Evolutionary conservation across 768 basidiomycete genomes (phyloP), one percentile per base, ranked within the genome.

Genomic region (Rossbeevera mucosa): DNA sequence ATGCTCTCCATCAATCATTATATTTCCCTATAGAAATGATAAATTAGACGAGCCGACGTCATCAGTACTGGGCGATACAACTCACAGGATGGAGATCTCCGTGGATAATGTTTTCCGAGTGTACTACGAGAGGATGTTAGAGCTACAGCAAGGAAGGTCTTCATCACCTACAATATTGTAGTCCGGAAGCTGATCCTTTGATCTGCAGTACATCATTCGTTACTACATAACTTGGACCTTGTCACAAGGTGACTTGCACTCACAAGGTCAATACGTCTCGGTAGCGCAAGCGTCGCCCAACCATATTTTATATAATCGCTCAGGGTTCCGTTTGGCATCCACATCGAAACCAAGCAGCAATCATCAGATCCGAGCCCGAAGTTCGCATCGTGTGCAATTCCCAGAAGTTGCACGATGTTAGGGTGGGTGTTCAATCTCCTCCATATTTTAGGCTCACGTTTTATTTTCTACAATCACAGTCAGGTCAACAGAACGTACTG

Each of bases 351-450:
- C 46, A 56, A 40, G 46, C 52, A 56, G 1, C 13, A 20, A 45
- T 56, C 3, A 16, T 45, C 22, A 18, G 55, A 55, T 25, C 26
- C 55, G 11, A 56, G 48, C 21, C 26, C 55, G 11, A 56, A 56
- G 1, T 14, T 30, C 4, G 3, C 24, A 5, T 48, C 56, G 0
- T 0, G 0, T 25, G 53, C 49, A 2, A 13, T 47, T 2, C 56
- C 56, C 7, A 55, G 38, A 13, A 57, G 42, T 1, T 48, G 48
- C 9, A 57, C 54, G 6, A 57, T 55, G 48, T 56, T 56, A 2
- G 31, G 56, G 6, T 55, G 50, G 14, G 31, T 16, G 6, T 48
- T n/a, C 4, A 56, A 7, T 41, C 40, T 44, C 26, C 14, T 55
- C 55, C 55, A 56, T 33, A 56, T 9, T 33, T 30, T 48, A 13